Conservation (phyloP, 352 stramenopile genomes). For the Globisporangium acanthophoron region DNA sequence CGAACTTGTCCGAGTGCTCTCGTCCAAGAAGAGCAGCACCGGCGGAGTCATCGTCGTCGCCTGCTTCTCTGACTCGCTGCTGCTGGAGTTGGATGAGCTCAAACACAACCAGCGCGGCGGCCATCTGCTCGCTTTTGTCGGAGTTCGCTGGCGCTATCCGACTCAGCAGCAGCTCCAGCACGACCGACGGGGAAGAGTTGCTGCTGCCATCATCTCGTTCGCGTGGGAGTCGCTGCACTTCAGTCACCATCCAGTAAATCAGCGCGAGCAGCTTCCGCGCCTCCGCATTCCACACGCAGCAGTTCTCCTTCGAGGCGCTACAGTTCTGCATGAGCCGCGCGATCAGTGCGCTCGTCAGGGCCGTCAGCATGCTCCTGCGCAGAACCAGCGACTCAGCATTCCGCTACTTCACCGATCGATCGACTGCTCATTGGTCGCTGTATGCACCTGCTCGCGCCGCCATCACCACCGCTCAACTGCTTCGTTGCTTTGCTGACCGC, state of each 20-base stretch:
- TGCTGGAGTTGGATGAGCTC: slow-evolving; percentile 45
- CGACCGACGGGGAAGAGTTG: slow-evolving; percentile 3
- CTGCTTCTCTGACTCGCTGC: neutral
- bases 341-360: slow-evolving; percentile 32
- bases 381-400: neutral
- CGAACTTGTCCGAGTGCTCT: slow-evolving; percentile 1
- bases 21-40: slow-evolving; percentile 1
- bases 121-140: slow-evolving; percentile 47
- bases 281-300: slow-evolving; percentile 45
- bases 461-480: neutral
- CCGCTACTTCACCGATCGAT: neutral
- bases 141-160: slow-evolving; percentile 16
- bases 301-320: slow-evolving; percentile 37
- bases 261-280: slow-evolving; percentile 43
- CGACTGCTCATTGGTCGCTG: neutral
- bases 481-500: neutral
- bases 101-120: slow-evolving; percentile 51
- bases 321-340: slow-evolving; percentile 38
- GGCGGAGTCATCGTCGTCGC: neutral
- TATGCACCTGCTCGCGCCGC: neutral
- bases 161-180: slow-evolving; percentile 32
- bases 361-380: slow-evolving; percentile 37
- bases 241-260: slow-evolving; percentile 46
- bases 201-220: neutral
- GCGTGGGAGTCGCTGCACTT: neutral